Evolutionary conservation across 2,329 filamentous ascomycete genomes (phyloP), one percentile per base, ranked within the genome.

Genomic region (Bimuria novae-zelandiae): DNA sequence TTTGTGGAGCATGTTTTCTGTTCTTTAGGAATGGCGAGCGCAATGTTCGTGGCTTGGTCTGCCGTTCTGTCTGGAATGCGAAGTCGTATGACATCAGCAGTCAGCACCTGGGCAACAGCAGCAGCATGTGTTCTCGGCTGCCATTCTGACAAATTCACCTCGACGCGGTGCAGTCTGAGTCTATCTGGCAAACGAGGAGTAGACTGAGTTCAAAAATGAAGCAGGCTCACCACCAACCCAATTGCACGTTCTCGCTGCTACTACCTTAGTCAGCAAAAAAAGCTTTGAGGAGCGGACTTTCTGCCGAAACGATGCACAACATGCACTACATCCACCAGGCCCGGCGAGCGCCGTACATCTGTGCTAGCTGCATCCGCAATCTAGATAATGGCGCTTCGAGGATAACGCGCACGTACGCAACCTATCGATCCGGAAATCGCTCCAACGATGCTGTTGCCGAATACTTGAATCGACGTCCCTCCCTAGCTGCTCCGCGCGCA

Each of bases 311-410:
- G 25, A 22, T 36, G 21, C 12, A 44, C 53, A 50, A 33, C 25
- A 56, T 56, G 53, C 49, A 14, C 11, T 22, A 40, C 23, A 22
- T 22, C 10, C 35, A 40, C 23, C 44, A 40, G 14, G 12, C 36
- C 14, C 22, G 35, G 29, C 27, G 35, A 21, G 35, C 45, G 36
- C 43, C 25, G 8, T 56, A 56, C 42, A 21, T 47, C 3, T 56
- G 53, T 36, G 49, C 53, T 25, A 46, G 41, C 17, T 52, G 49
- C 25, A 42, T 33, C 45, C 44, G 44, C 21, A 50, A 41, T 17
- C 43, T 52, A 23, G 21, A 33, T 12, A 27, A 36, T 42, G 44
- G 17, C 17, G 22, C 25, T 32, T 29, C 42, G 14, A 37, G 19
- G 5, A 16, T n/a, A 40, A 21, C 30, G 29, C 42, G 37, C 32